These are phyloP conservation scores for Musa schizocarpa DNA, from an alignment of 176 grass and related monocot species.

Conservation along the genomic window DNA sequence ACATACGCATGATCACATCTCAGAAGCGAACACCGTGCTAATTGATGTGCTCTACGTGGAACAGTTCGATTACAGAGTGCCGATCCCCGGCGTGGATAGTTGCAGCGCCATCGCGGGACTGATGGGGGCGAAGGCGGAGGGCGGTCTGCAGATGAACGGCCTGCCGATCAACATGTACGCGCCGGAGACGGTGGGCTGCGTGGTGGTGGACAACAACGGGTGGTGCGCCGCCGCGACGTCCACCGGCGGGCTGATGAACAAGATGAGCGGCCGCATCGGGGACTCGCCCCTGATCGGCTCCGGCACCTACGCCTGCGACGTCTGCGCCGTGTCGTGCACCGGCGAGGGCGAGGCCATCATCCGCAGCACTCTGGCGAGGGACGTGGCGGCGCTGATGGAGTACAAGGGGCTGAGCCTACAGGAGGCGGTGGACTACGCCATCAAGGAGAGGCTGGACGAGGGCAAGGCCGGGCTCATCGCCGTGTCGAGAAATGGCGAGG, in stretches of 20 bases:
- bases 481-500: slow-evolving; percentile 4
- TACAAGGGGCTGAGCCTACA: slow-evolving; percentile 11
- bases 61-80: slow-evolving; percentile 16
- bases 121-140: neutral
- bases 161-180: slow-evolving; percentile 15
- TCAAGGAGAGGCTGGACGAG: slow-evolving; percentile 3
- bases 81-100: neutral
- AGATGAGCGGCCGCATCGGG: slow-evolving; percentile 15
- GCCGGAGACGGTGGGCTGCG: slow-evolving; percentile 19
- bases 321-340: slow-evolving; percentile 13
- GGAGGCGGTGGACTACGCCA: slow-evolving; percentile 4
- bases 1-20: too few relatives aligned
- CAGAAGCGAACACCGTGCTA: too few relatives aligned
- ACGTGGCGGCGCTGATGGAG: slow-evolving; percentile 20
- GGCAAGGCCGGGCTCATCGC: slow-evolving; percentile 17
- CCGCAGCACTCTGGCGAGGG: slow-evolving; percentile 19
- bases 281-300: slow-evolving; percentile 15
- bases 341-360: slow-evolving; percentile 18
- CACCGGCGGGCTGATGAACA: slow-evolving; percentile 20
- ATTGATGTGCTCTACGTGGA: too few relatives aligned
- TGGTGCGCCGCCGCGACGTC: slow-evolving; percentile 15
- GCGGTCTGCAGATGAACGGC: slow-evolving; percentile 10
- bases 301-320: slow-evolving; percentile 11
- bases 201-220: neutral
- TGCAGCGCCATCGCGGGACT: neutral